Conservation (phyloP, 345 rosid species). For the Psidium friedrichsthalianum region DNA sequence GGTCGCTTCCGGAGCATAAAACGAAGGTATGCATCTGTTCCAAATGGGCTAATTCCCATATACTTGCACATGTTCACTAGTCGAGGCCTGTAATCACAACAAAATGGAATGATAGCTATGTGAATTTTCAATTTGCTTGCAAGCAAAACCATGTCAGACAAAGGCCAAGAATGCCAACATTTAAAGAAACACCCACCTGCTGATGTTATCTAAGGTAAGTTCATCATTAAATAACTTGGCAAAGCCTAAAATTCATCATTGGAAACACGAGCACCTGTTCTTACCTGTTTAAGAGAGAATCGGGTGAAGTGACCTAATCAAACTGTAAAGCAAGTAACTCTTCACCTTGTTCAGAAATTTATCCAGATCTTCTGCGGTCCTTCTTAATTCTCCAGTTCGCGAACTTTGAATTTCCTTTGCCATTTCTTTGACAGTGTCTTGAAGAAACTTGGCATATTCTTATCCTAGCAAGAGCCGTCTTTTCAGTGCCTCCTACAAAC, state of each 20-base stretch:
- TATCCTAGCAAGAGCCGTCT: slow-evolving; percentile 80
- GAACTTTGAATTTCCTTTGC: slow-evolving; percentile 93
- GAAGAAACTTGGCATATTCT: slow-evolving; percentile 95
- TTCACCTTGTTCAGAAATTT: slow-evolving; percentile 77
- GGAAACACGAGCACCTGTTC: slow-evolving; percentile 81
- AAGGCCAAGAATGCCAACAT: neutral
- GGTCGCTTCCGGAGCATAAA: slow-evolving; percentile 83
- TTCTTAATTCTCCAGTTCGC: slow-evolving; percentile 76
- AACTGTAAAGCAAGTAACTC: neutral
- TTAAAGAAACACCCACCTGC: slow-evolving; percentile 44
- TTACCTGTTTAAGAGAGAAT: slow-evolving; percentile 40
- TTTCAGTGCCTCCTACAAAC: slow-evolving; percentile 73
- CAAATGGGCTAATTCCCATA: slow-evolving; percentile 93
- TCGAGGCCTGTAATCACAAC: slow-evolving; percentile 61
- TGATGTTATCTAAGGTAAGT: slow-evolving; percentile 89
- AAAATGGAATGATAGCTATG: neutral
- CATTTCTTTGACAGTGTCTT: slow-evolving; percentile 97
- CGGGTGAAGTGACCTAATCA: neutral
- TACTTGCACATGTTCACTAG: slow-evolving; percentile 95
- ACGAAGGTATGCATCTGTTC: slow-evolving; percentile 92
- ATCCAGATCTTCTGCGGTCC: slow-evolving; percentile 93
- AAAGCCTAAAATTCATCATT: slow-evolving; percentile 96
- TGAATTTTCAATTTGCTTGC: neutral
- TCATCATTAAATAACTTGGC: slow-evolving; percentile 93
- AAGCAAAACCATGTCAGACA: neutral